A percentile compares a stretch with the other conserved stretches of the same genome.
phyloP scores from a whole-genome alignment of 768 basidiomycete genomes.

The Leccinum aurantiacum region DNA sequence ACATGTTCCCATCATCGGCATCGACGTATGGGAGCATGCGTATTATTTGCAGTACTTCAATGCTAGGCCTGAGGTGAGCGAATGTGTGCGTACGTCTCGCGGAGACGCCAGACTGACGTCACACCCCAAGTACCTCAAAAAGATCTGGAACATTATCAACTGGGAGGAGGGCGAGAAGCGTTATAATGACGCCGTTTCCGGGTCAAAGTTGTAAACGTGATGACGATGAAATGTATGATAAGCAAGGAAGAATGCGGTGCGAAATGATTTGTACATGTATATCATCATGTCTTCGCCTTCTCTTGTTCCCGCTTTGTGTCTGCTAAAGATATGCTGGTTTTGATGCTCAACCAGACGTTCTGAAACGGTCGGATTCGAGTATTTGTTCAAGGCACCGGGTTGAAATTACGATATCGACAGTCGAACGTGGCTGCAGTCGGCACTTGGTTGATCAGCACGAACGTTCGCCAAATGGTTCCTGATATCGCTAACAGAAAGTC shows the following conservation, averaged over 20 bases:
- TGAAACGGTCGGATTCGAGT: not conserved
- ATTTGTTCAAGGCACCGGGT: not conserved
- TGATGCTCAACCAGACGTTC: not conserved
- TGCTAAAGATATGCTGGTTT: not conserved
- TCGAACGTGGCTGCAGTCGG: not conserved
- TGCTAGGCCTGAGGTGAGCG: constrained; percentile 85
- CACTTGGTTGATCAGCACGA: not conserved
- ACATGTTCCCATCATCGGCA: constrained; percentile 82
- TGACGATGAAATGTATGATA: not conserved
- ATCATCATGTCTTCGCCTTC: not conserved
- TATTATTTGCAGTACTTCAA: constrained; percentile 98
- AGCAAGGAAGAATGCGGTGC: not conserved
- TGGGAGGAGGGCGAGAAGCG: constrained; percentile 76
- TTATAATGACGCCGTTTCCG: constrained; percentile 43
- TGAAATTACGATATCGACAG: not conserved
- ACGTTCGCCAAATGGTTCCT: not conserved
- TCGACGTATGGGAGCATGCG: constrained; percentile 96
- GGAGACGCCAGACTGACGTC: not conserved
- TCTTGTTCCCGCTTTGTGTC: not conserved
- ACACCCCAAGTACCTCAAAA: constrained; percentile 59
- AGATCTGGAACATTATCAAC: constrained; percentile 73
- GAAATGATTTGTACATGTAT: constrained; percentile 9
- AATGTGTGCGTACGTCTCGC: not conserved
- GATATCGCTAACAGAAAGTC: not conserved
- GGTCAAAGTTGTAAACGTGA: constrained; percentile 37